phyloP scores from a whole-genome alignment of 176 grass and related monocot species.

The Triticum monococcum region DNA sequence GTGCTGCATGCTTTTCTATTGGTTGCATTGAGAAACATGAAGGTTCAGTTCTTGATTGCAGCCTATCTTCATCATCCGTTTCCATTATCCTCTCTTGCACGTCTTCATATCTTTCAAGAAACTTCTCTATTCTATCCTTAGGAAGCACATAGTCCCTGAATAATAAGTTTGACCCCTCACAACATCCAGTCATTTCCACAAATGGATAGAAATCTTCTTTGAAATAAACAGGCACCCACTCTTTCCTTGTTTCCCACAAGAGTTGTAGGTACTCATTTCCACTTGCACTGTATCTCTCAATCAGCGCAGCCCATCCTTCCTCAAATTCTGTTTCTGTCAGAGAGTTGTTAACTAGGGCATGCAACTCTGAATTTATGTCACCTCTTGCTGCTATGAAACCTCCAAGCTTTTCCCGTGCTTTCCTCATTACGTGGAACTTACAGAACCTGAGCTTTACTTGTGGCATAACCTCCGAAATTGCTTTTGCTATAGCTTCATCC shows the following conservation, averaged over 20 bases:
- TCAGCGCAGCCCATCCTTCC: conserved; percentile 9
- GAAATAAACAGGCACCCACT: conserved; percentile 37
- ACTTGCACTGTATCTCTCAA: conserved; percentile 16
- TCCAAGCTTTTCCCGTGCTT: conserved; percentile 3
- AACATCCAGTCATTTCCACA: not conserved
- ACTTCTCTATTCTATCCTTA: conserved; percentile 27
- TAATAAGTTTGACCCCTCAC: conserved; percentile 3
- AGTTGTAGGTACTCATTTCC: conserved; percentile 7
- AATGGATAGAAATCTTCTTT: conserved; percentile 22
- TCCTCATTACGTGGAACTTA: conserved; percentile 22
- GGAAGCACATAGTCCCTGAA: conserved; percentile 24
- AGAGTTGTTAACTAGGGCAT: not conserved
- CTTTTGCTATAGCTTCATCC: conserved; percentile 23
- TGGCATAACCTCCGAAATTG: conserved; percentile 20
- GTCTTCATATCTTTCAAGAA: conserved; percentile 11
- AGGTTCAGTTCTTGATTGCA: conserved; percentile 18
- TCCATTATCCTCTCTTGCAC: conserved; percentile 20
- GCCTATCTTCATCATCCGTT: conserved; percentile 20
- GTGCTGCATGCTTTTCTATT: conserved; percentile 17
- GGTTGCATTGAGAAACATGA: not conserved
- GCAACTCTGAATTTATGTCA: not conserved
- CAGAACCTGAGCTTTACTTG: not conserved
- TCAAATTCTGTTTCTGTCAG: conserved; percentile 19
- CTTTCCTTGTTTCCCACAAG: conserved; percentile 23
- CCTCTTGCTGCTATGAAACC: not conserved